Percentiles rank a stretch among this genome's conserved stretches.
phyloP scores from a whole-genome alignment of 2,329 filamentous ascomycete species.

The Colletotrichum cuscutae region DNA sequence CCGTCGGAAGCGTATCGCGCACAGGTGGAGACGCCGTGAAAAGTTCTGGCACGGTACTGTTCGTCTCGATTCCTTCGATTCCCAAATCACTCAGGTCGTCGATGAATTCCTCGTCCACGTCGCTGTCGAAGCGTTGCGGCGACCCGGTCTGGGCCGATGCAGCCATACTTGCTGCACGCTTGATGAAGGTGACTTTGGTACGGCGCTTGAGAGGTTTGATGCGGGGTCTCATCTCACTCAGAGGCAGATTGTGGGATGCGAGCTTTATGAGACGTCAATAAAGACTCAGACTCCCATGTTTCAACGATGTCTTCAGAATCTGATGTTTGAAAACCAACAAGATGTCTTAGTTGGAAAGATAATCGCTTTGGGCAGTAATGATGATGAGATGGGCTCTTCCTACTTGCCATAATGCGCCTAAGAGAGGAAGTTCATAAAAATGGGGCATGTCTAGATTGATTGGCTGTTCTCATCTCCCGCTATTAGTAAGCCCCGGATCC shows the following conservation, averaged over 20 bases:
- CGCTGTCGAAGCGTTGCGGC: conserved; percentile 15
- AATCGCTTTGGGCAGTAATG: neutral
- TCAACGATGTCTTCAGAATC: neutral
- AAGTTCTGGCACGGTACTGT: conserved; percentile 59
- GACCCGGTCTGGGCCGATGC: conserved; percentile 21
- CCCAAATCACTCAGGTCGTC: conserved; percentile 27
- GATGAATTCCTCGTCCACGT: conserved; percentile 34
- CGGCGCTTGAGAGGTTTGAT: conserved; percentile 40
- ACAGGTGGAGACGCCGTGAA: conserved; percentile 71
- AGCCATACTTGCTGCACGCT: conserved; percentile 36
- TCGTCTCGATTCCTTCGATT: conserved; percentile 34
- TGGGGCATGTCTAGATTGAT: neutral
- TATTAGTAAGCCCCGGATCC: conserved; percentile 7
- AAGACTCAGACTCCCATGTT: neutral
- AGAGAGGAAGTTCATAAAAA: conserved; percentile 21
- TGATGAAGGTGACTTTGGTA: conserved; percentile 45
- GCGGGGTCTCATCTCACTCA: conserved; percentile 35
- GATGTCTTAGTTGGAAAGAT: neutral
- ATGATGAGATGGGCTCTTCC: neutral
- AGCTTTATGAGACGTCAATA: neutral
- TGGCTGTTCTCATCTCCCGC: neutral
- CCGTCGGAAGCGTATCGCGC: conserved; percentile 72
- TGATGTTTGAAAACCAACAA: neutral
- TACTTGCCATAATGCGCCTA: neutral
- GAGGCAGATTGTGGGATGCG: neutral